phyloP scores from a whole-genome alignment of 495 filamentous ascomycete species.

The Tuber aestivum region DNA sequence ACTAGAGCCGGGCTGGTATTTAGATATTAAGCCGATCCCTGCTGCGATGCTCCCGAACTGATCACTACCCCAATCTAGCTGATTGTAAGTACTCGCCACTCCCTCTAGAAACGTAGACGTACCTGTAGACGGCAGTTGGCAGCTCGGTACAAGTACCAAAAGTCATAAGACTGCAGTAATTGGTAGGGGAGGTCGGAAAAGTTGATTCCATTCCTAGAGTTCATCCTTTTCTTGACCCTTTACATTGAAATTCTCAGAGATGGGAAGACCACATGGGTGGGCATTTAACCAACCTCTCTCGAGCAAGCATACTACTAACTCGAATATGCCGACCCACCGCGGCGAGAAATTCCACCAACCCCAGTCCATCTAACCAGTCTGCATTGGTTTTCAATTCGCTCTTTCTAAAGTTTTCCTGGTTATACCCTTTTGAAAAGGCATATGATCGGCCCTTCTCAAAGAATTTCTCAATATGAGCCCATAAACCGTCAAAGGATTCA shows the following conservation, averaged over 20 bases:
- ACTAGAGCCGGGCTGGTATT: conserved; percentile 13
- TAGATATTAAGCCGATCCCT: conserved; percentile 68
- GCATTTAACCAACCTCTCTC: conserved; percentile 68
- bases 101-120: neutral
- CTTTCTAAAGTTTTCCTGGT: conserved; percentile 56
- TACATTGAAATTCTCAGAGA: neutral
- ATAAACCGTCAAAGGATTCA: conserved; percentile 68
- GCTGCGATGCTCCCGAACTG: conserved; percentile 95
- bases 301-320: conserved; percentile 76
- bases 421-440: conserved; percentile 56
- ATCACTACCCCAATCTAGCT: conserved; percentile 88
- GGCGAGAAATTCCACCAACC: conserved; percentile 65
- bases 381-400: conserved; percentile 70
- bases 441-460: conserved; percentile 64
- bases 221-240: conserved; percentile 77
- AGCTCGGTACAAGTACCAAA: conserved; percentile 69
- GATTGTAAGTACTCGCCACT: neutral
- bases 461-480: conserved; percentile 71
- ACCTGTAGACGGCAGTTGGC: conserved; percentile 46
- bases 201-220: conserved; percentile 79
- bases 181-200: conserved; percentile 92
- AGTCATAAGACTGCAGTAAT: conserved; percentile 90
- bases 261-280: neutral
- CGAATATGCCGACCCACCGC: conserved; percentile 65
- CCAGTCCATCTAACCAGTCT: conserved; percentile 65